Base-by-base conservation (phyloP, 345 rosid genomes). In the Hirschfeldia incana region DNA sequence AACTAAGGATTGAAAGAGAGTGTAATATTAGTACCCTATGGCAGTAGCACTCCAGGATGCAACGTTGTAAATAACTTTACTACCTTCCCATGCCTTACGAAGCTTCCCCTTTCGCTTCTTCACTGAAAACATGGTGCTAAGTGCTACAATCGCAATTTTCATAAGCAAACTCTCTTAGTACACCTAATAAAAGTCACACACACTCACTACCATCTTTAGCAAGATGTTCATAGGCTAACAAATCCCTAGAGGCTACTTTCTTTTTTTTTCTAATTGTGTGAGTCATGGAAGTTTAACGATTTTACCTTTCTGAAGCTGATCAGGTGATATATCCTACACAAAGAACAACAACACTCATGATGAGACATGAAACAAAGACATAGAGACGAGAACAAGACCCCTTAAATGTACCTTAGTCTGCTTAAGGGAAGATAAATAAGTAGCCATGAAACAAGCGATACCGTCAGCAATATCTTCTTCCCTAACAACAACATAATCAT, bases 41-140 rank as follows among this genome's bases (percentile, higher is more conserved):
- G 91, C 98, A 72, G 99, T 95, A 80, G 97, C 99, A 1, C 98
- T 97, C 99, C 99, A 95, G 16, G 99, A 95, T 53, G 98, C 99
- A 46, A 90, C 94, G 16, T 95, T 93, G 81, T 95, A 95, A 37
- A 90, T 67, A 70, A 95, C 96, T 85, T 91, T 93, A 85, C 99
- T 93, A 79, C 99, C 99, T 32, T 95, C 98, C 99, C 97, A 95
- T 12, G 97, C 99, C 86, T 87, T 95, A 8, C 90, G 93, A 76
- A 95, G 96, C 85, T 89, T 95, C 75, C 99, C 97, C 76, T 90
- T 90, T 46, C 89, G 87, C 87, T 87, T 93, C 80, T 89, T 93
- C 8, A 87, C 85, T 8, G 97, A 90, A 79, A 95, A 93, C 79
- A 93, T 91, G 82, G 88, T 95, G 87, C 93, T 81, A 61, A 95